Evolutionary conservation across 164 flowering plant species (phyloP).

Genomic region (Stephania cephalantha): DNA sequence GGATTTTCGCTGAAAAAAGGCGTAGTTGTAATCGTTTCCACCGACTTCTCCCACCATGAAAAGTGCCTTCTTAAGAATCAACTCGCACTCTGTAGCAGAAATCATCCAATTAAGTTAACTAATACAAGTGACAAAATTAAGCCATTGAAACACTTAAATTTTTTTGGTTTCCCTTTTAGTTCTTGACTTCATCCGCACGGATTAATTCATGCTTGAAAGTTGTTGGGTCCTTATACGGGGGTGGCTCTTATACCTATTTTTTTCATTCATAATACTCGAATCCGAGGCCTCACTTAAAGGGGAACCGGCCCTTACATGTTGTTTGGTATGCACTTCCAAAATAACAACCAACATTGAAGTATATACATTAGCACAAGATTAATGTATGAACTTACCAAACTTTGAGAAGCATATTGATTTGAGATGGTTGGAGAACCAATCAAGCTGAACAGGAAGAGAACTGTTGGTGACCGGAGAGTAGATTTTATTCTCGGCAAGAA

Average conservation of each 20-base stretch:
- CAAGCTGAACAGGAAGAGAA: conserved; percentile 18
- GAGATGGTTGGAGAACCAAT: conserved; percentile 17
- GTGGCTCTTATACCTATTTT: background rate
- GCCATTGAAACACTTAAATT: background rate
- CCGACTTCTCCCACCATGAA: conserved; percentile 37
- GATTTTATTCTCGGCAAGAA: conserved; percentile 2
- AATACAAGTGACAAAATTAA: background rate
- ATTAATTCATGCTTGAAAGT: too few species aligned
- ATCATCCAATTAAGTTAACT: background rate
- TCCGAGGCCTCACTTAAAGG: too few species aligned
- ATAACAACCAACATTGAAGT: background rate
- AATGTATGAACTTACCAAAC: background rate
- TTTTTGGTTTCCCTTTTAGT: background rate
- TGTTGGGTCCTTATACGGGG: too few species aligned
- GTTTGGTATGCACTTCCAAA: background rate
- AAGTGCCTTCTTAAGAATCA: conserved; percentile 3
- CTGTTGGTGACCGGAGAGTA: conserved; percentile 4
- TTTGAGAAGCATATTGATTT: conserved; percentile 5
- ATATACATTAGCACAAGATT: too few species aligned
- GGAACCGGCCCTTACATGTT: too few species aligned
- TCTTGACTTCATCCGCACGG: background rate
- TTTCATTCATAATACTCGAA: too few species aligned
- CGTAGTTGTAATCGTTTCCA: conserved; percentile 30
- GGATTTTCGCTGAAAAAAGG: conserved; percentile 17
- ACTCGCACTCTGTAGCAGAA: conserved; percentile 3